phyloP scores from a whole-genome alignment of 768 basidiomycete species.

The Amanita fuliginea region DNA sequence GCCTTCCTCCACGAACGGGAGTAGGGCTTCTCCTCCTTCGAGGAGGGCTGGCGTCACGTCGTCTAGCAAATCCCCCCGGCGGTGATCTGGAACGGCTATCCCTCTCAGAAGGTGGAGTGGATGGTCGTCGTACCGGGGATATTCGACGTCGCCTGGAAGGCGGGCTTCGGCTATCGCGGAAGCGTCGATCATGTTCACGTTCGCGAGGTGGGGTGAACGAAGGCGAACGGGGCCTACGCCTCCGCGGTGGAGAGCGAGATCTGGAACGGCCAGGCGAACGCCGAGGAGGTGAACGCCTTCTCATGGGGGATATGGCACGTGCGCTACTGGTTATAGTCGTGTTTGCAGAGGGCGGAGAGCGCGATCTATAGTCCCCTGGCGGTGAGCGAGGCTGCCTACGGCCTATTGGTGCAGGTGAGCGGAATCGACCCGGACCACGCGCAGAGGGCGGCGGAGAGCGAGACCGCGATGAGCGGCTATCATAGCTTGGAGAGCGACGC shows the following conservation, averaged over 20 bases:
- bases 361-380: constrained; percentile 10
- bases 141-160: constrained; percentile 34
- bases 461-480: constrained; percentile 24
- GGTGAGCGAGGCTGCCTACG: constrained; percentile 20
- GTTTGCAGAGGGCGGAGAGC: constrained; percentile 13
- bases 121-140: constrained; percentile 21
- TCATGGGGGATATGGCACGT: neutral
- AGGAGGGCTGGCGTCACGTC: constrained; percentile 32
- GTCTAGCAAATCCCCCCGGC: constrained; percentile 26
- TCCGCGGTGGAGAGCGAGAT: constrained; percentile 27
- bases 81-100: constrained; percentile 32
- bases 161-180: constrained; percentile 44
- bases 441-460: constrained; percentile 21
- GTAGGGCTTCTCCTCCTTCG: constrained; percentile 23
- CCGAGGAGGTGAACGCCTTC: constrained; percentile 12
- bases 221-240: constrained; percentile 30
- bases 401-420: constrained; percentile 24
- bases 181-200: constrained; percentile 19
- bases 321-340: neutral
- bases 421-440: constrained; percentile 11
- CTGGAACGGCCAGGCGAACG: constrained; percentile 23
- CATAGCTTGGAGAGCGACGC: constrained; percentile 21
- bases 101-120: constrained; percentile 15
- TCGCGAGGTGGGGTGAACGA: constrained; percentile 41
- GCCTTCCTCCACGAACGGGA: constrained; percentile 11